phyloP scores from a whole-genome alignment of 495 filamentous ascomycete genomes.

The Ramalina intermedia region DNA sequence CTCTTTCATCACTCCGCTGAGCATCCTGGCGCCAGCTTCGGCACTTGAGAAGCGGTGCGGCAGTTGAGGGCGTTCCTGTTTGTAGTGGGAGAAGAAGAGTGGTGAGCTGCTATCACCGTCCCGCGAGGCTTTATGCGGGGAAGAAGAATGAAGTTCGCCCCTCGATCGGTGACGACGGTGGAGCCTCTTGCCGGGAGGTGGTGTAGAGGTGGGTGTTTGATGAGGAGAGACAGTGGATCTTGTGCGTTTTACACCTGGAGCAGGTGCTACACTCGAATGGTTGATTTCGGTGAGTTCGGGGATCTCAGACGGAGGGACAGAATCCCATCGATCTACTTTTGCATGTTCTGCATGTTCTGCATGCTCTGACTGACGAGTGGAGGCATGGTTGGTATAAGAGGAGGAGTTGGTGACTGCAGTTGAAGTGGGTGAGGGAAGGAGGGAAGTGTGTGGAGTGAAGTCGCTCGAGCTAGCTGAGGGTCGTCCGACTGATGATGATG shows the following conservation, averaged over 20 bases:
- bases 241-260: conserved; percentile 10
- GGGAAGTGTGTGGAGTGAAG: neutral
- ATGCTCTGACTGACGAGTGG: no score
- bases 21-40: conserved; percentile 42
- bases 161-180: conserved; percentile 10
- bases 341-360: no score
- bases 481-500: neutral
- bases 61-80: conserved; percentile 29
- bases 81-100: conserved; percentile 42
- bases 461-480: conserved; percentile 5
- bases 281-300: neutral
- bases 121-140: neutral
- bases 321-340: neutral
- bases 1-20: conserved; percentile 33
- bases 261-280: neutral
- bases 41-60: conserved; percentile 40
- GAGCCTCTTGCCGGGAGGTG: conserved; percentile 11
- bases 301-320: neutral
- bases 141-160: conserved; percentile 4
- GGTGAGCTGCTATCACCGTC: conserved; percentile 29
- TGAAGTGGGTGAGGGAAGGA: neutral
- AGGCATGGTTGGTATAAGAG: no score
- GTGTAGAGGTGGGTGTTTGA: conserved; percentile 4
- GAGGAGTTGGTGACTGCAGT: neutral
- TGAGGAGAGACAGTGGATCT: conserved; percentile 7